Evolutionary conservation across 106 monocot genomes (phyloP).

Genomic region (Gastrodia elata): DNA sequence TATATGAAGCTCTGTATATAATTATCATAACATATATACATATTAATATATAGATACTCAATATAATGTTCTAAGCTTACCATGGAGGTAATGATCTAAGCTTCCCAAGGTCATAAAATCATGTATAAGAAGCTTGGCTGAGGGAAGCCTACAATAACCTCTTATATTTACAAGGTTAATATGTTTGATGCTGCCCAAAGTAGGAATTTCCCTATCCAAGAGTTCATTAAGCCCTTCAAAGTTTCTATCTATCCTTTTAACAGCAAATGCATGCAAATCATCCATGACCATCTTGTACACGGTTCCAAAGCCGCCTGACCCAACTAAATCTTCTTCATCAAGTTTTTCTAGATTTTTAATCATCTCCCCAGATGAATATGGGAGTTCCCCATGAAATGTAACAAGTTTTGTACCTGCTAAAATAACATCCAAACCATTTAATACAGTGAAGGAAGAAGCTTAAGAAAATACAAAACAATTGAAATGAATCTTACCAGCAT

Average conservation of each 20-base stretch:
- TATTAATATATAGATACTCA: neutral
- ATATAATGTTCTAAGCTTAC: slow-evolving; percentile 25
- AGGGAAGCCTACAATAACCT: slow-evolving; percentile 75
- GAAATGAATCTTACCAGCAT: slow-evolving; percentile 33
- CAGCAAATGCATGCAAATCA: slow-evolving; percentile 64
- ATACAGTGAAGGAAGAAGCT: neutral
- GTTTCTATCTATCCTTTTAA: slow-evolving; percentile 66
- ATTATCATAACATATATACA: neutral
- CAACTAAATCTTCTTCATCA: slow-evolving; percentile 73
- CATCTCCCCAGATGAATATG: slow-evolving; percentile 68
- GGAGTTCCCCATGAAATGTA: slow-evolving; percentile 75
- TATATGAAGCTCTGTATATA: neutral
- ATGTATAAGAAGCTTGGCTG: slow-evolving; percentile 74
- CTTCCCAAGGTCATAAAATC: slow-evolving; percentile 82
- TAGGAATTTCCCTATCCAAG: slow-evolving; percentile 79
- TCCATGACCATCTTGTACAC: slow-evolving; percentile 93
- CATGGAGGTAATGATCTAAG: slow-evolving; percentile 76
- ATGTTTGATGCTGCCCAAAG: slow-evolving; percentile 77
- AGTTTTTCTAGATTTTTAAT: slow-evolving; percentile 69
- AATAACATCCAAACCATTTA: neutral
- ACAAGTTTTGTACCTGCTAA: slow-evolving; percentile 63
- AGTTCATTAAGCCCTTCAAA: slow-evolving; percentile 40
- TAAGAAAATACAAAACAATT: neutral
- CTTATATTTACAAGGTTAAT: slow-evolving; percentile 83
- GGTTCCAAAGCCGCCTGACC: slow-evolving; percentile 87